A percentile compares a stretch with the other conserved stretches of the same genome.
Conservation (phyloP, 352 stramenopile genomes). For the Phytophthora megakarya region DNA sequence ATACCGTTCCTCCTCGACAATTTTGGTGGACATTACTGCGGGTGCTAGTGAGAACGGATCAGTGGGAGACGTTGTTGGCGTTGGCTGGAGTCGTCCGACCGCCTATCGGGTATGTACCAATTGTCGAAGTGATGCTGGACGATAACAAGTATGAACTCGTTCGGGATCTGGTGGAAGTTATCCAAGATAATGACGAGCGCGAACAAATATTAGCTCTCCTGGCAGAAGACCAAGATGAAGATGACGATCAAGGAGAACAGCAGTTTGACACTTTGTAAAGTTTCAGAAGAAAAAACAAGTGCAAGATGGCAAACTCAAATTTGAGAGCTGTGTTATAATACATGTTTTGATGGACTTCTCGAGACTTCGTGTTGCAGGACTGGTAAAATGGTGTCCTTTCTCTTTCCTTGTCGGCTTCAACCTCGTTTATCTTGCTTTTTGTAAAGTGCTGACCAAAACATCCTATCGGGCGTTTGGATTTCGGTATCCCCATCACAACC, state of each 20-base stretch:
- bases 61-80: conserved; percentile 53
- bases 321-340: too few relatives aligned
- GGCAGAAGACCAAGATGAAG: conserved; percentile 17
- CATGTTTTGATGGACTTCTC: too few relatives aligned
- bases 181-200: conserved; percentile 39
- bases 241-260: conserved; percentile 11
- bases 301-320: too few relatives aligned
- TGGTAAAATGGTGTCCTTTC: conserved; percentile 1
- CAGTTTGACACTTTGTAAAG: conserved; percentile 25
- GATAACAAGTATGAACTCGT: conserved; percentile 46
- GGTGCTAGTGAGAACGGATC: conserved; percentile 46
- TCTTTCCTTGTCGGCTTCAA: conserved; percentile 19
- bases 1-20: conserved; percentile 50
- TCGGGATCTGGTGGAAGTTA: conserved; percentile 36
- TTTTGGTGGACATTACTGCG: conserved; percentile 62
- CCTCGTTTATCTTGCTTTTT: conserved; percentile 23
- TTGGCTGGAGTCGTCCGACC: conserved; percentile 44
- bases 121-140: conserved; percentile 57
- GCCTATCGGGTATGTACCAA: conserved; percentile 46
- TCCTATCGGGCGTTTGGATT: conserved; percentile 38
- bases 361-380: too few relatives aligned
- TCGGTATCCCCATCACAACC: conserved; percentile 18
- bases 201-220: conserved; percentile 41
- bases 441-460: conserved; percentile 8
- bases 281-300: too few relatives aligned